Conservation (phyloP, 116 monocot genomes). For the Phalaenopsis hybrid region DNA sequence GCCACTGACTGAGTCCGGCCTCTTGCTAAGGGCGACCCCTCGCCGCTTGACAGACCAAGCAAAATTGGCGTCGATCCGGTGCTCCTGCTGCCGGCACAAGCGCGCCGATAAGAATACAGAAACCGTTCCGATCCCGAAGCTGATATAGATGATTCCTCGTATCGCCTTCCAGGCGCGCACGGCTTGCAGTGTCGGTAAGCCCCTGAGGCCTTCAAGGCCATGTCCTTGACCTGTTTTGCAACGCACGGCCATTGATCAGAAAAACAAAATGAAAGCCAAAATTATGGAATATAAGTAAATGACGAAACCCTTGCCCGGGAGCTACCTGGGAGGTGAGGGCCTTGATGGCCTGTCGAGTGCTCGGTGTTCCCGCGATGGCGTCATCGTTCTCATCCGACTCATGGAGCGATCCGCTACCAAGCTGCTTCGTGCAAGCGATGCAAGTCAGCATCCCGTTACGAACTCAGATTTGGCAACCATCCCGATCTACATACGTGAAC, state of each 20-base stretch:
- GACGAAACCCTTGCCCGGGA: not conserved
- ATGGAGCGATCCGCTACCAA: slow-evolving; percentile 26
- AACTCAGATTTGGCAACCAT: not conserved
- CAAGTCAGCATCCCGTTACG: slow-evolving; percentile 66
- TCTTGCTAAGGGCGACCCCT: slow-evolving; percentile 67
- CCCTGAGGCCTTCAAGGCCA: slow-evolving; percentile 89
- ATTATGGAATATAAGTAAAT: not conserved
- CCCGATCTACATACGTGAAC: not conserved
- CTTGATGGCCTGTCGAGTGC: slow-evolving; percentile 67
- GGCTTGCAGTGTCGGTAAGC: slow-evolving; percentile 88
- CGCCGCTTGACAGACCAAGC: slow-evolving; percentile 42
- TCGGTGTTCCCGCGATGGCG: slow-evolving; percentile 38
- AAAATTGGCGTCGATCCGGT: slow-evolving; percentile 12
- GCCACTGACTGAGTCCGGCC: slow-evolving; percentile 38
- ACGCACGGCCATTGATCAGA: not conserved
- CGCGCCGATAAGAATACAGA: slow-evolving; percentile 44
- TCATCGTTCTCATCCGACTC: slow-evolving; percentile 17
- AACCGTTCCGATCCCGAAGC: slow-evolving; percentile 46
- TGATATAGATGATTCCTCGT: slow-evolving; percentile 35
- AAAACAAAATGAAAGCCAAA: not conserved
- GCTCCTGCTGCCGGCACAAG: slow-evolving; percentile 33
- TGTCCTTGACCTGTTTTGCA: slow-evolving; percentile 64
- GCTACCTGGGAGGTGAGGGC: slow-evolving; percentile 75
- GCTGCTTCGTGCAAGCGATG: slow-evolving; percentile 86
- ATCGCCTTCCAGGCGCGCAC: slow-evolving; percentile 27